These are phyloP conservation scores for Apiospora hydei DNA, from an alignment of 2,329 filamentous ascomycete genomes.

Conservation along the genomic window DNA sequence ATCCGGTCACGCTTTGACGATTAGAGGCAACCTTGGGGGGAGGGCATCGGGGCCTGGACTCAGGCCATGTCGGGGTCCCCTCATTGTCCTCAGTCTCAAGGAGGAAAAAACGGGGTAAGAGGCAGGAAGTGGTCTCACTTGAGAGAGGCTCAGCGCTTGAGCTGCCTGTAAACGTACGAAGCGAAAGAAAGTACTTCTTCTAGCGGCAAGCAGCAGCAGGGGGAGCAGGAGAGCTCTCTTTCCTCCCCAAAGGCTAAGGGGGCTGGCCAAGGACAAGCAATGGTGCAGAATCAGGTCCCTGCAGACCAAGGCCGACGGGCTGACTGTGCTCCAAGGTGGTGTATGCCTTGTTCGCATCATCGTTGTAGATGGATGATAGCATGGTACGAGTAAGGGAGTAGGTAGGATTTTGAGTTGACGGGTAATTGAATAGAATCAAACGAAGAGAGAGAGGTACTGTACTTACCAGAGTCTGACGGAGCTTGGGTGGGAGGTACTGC, in stretches of 20 bases:
- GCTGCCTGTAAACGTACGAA: constrained; percentile 10
- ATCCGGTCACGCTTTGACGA: constrained; percentile 13
- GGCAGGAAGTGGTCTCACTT: constrained; percentile 7
- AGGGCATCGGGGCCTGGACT: constrained; percentile 3
- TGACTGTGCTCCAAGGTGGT: constrained; percentile 3
- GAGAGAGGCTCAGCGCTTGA: constrained; percentile 13
- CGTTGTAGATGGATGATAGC: constrained; percentile 1
- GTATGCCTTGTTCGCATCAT: constrained; percentile 7
- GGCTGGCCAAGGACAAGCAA: not conserved
- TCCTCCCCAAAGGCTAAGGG: not conserved
- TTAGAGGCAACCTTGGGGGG: constrained; percentile 5
- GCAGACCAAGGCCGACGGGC: not conserved
- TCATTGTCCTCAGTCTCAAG: constrained; percentile 8
- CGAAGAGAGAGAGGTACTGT: not conserved
- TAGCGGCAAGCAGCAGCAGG: not conserved
- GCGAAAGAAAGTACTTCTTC: not conserved
- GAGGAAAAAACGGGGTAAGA: not conserved
- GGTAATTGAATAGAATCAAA: not conserved
- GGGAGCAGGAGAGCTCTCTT: not conserved
- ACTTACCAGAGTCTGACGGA: constrained; percentile 15
- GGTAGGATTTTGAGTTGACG: constrained; percentile 3
- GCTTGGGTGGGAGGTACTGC: constrained; percentile 19
- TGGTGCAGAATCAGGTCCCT: constrained; percentile 9
- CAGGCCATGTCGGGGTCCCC: constrained; percentile 18
- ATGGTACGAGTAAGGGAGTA: constrained; percentile 9